Base-by-base conservation (phyloP, 1,284 basidiomycete species). In the Cutaneotrichosporon cutaneum region DNA sequence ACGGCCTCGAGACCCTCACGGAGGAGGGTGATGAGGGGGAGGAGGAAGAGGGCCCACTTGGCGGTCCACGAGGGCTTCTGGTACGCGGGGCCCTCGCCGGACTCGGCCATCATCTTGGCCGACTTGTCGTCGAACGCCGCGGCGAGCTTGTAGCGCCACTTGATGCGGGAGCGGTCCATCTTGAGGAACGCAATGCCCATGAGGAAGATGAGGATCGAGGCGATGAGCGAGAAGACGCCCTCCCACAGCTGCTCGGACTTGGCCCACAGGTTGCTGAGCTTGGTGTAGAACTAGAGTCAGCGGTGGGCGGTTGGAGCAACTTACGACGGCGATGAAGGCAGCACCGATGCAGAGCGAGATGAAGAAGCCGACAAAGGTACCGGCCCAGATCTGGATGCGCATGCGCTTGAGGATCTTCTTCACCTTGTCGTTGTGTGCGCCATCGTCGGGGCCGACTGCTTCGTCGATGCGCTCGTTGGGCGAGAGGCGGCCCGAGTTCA, bases 1-100 rank as follows among this genome's bases (percentile, higher is more conserved):
- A 96, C 88, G 1, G 90, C 92, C 78, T 97, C 94, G 68, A 96
- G 83, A 72, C 93, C 94, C 82, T 97, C 94, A 68, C 94, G 88
- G 22, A 70, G 56, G 42, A 97, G 90, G 4, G 93, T 95, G 73
- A 96, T 86, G 68, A 94, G 80, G 0, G 94, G 94, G 8, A 97
- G 83, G 57, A 94, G 72, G 82, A 97, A 92, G 44, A 97, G 83
- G 0, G 88, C 85, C 87, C 90, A 96, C 82, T 87, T 89, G 16
- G 89, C 86, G 4, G 86, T 63, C 27, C 69, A 65, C 10, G 71
- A 74, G 60, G 72, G 71, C 32, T 56, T 61, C 71, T 82, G 9
- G 39, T 55, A 58, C 39, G 45, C 50, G 55, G 32, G 7, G 18
- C 56, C 55, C 51, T 54, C 35, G 52, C 48, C 42, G 50, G 62